Conservation (phyloP, 257 asterid genomes). For the Penstemon newberryi region DNA sequence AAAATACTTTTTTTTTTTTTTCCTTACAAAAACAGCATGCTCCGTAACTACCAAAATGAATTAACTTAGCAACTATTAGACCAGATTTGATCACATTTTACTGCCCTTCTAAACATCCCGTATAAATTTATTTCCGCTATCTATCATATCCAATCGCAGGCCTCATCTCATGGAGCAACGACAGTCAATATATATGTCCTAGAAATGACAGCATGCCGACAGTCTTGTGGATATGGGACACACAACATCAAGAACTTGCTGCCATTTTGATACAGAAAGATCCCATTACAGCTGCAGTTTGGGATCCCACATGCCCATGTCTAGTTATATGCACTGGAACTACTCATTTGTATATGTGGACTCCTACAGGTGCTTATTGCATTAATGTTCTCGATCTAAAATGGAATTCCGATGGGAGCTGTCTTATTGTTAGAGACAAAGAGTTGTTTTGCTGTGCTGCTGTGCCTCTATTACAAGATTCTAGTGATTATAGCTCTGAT, state of each 20-base stretch:
- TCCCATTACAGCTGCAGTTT: conserved; percentile 81
- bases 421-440: conserved; percentile 85
- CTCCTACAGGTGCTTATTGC: conserved; percentile 93
- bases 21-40: background rate
- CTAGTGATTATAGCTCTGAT: conserved; percentile 88
- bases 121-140: too few relatives aligned
- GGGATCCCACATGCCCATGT: conserved; percentile 90
- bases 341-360: conserved; percentile 88
- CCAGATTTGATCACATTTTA: background rate
- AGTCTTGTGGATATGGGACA: conserved; percentile 98
- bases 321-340: conserved; percentile 84
- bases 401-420: conserved; percentile 88
- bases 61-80: background rate
- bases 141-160: conserved; percentile 43
- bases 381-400: conserved; percentile 77
- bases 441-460: conserved; percentile 91
- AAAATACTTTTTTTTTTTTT: too few relatives aligned
- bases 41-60: background rate
- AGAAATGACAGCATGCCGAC: conserved; percentile 96
- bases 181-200: conserved; percentile 81
- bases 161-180: conserved; percentile 87
- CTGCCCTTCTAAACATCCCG: background rate
- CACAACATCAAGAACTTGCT: conserved; percentile 83
- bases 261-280: conserved; percentile 88
- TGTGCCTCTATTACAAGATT: conserved; percentile 69